Base-by-base conservation (phyloP, 1,284 basidiomycete species). In the Cryptococcus sp. region DNA sequence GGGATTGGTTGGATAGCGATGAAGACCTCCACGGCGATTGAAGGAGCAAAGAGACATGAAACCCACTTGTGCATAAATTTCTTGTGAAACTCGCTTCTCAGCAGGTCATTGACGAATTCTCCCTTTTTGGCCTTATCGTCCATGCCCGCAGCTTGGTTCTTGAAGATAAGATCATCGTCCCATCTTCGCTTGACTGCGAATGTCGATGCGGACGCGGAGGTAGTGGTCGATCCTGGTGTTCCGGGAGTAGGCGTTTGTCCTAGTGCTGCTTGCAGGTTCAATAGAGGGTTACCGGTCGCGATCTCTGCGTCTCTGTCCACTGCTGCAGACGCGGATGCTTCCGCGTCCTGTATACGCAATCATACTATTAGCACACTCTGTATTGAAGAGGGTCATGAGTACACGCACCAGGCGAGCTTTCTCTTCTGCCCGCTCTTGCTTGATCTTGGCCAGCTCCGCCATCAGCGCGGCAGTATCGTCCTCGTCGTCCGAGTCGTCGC, bases 121-220 rank as follows among this genome's bases (percentile, higher is more conserved):
- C 88, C 87, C 65, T 83, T 88, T 59, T 83, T 82, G 4, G 83
- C 80, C 73, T 87, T 90, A 62, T 81, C 81, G 54, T 77, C 75
- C 40, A 70, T 38, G 49, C 83, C 84, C 76, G 87, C 86, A 0
- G 93, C 90, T 78, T 97, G 93, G 75, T 96, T 96, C 81, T 96
- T 96, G 85, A 97, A 97, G 70, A 97, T 93, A 57, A 95, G 81
- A 78, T 97, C 91, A 72, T 96, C 93, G 74, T 97, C 93, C 93
- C 93, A 97, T 54, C 93, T 83, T 67, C 88, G 83, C 81, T 95
- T 95, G 61, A 97, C 92, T 15, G 90, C 85, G 71, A 97, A 96
- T 6, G 67, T 64, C 39, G 50, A 48, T 20, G 65, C 63, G 1
- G 68, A 61, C 1, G 67, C 57, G 3, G 67, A 55, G 0, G 86